phyloP scores from a whole-genome alignment of 2,329 filamentous ascomycete genomes.

The Exophiala aquamarina region DNA sequence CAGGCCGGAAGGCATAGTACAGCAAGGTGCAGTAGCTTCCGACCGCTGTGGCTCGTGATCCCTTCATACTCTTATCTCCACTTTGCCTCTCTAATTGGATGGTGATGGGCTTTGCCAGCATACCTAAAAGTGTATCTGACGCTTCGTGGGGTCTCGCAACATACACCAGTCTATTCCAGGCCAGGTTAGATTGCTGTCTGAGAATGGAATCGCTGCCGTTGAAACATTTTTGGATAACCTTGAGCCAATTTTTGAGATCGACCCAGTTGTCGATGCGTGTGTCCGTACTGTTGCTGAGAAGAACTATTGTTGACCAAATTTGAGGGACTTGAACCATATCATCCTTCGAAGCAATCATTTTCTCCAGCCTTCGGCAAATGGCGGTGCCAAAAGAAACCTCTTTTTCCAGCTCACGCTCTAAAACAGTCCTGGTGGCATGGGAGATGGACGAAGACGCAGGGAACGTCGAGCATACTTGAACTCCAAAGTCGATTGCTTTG shows the following conservation, averaged over 20 bases:
- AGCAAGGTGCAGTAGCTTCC: conserved; percentile 76
- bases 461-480: conserved; percentile 67
- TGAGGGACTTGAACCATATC: conserved; percentile 71
- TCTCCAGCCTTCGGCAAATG: conserved; percentile 65
- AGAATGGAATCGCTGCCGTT: conserved; percentile 72
- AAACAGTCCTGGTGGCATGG: conserved; percentile 58
- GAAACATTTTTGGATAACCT: conserved; percentile 78
- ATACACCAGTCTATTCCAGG: conserved; percentile 84
- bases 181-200: conserved; percentile 74
- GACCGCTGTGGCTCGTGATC: conserved; percentile 57
- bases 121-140: conserved; percentile 55
- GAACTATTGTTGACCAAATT: conserved; percentile 81
- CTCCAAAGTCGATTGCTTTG: conserved; percentile 72
- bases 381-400: conserved; percentile 67
- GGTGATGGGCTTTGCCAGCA: conserved; percentile 67
- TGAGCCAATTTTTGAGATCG: conserved; percentile 71
- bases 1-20: conserved; percentile 79
- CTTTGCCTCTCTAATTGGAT: conserved; percentile 68
- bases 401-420: conserved; percentile 52
- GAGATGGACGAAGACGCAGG: conserved; percentile 69
- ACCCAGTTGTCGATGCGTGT: conserved; percentile 66
- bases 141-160: conserved; percentile 65
- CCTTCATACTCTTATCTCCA: conserved; percentile 45
- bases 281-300: conserved; percentile 68
- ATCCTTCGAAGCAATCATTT: conserved; percentile 63